phyloP scores from a whole-genome alignment of 176 grass and related monocot species.

The Neostapfia colusana region DNA sequence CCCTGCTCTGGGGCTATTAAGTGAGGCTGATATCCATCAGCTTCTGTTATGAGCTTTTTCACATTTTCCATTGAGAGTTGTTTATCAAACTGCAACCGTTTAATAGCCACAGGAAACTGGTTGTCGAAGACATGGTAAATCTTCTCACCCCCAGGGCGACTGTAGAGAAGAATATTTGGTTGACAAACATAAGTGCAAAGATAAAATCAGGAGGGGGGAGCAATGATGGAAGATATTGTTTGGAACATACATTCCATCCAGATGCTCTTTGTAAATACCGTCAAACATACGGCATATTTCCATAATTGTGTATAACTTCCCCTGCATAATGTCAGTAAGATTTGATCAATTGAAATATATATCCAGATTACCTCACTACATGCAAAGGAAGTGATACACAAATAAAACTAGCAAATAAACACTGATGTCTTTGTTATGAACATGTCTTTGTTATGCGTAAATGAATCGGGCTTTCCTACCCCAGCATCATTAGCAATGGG shows the following conservation, averaged over 20 bases:
- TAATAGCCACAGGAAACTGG: slow-evolving; percentile 87
- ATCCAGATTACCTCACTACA: neutral
- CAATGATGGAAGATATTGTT: neutral
- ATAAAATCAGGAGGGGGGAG: neutral
- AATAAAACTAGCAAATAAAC: neutral
- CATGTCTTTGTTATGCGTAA: too few species aligned
- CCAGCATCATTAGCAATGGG: slow-evolving; percentile 96
- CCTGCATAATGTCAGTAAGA: slow-evolving; percentile 52
- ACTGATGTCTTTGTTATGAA: too few species aligned
- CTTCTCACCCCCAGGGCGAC: slow-evolving; percentile 95
- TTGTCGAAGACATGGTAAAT: slow-evolving; percentile 96
- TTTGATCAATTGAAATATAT: neutral
- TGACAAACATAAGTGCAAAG: neutral
- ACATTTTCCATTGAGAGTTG: slow-evolving; percentile 99
- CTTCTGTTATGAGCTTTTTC: slow-evolving; percentile 88
- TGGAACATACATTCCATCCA: slow-evolving; percentile 80
- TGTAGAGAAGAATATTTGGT: slow-evolving; percentile 41
- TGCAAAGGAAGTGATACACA: neutral
- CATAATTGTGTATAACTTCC: slow-evolving; percentile 93
- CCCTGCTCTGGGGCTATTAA: slow-evolving; percentile 99
- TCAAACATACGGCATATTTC: slow-evolving; percentile 98
- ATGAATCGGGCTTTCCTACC: slow-evolving; percentile 54
- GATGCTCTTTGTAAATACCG: slow-evolving; percentile 86
- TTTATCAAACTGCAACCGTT: slow-evolving; percentile 97
- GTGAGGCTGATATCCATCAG: slow-evolving; percentile 98